These are phyloP conservation scores for Ophiocytium majus DNA, from an alignment of 352 stramenopile species.

Conservation along the genomic window DNA sequence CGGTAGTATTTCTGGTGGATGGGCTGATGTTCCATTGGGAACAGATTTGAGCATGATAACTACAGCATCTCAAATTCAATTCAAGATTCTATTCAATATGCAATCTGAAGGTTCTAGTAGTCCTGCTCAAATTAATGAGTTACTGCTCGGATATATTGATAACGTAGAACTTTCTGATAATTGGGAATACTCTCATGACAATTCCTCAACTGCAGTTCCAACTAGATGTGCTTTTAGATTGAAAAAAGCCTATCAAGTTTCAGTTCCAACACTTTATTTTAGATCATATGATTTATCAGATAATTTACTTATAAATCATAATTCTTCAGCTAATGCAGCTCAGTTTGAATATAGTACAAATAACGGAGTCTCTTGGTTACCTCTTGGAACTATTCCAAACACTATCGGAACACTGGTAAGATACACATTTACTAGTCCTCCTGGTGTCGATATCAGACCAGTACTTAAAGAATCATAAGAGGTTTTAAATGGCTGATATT, in stretches of 20 bases:
- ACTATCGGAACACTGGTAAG: slow-evolving; percentile 3
- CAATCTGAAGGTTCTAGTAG: neutral
- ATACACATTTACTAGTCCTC: slow-evolving; percentile 15
- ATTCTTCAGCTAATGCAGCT: slow-evolving; percentile 10
- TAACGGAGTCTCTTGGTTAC: neutral
- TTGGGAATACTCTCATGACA: slow-evolving; percentile 15
- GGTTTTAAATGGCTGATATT: slow-evolving; percentile 20
- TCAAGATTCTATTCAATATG: slow-evolving; percentile 18
- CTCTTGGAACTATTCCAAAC: slow-evolving; percentile 13
- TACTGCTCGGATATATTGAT: slow-evolving; percentile 11
- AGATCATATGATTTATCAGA: slow-evolving; percentile 22
- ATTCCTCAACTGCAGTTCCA: slow-evolving; percentile 18
- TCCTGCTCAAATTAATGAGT: slow-evolving; percentile 19
- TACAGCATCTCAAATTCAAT: slow-evolving; percentile 2
- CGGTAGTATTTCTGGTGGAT: slow-evolving; percentile 18
- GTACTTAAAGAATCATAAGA: slow-evolving; percentile 22
- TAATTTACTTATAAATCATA: slow-evolving; percentile 10
- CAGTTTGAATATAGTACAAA: slow-evolving; percentile 17
- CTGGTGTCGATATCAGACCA: slow-evolving; percentile 15
- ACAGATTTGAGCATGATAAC: neutral
- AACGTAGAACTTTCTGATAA: slow-evolving; percentile 16
- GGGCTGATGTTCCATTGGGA: neutral
- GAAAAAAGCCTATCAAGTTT: slow-evolving; percentile 14
- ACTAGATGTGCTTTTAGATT: slow-evolving; percentile 17
- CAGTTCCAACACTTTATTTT: slow-evolving; percentile 6